phyloP scores from a whole-genome alignment of 495 filamentous ascomycete genomes.

The Clavariopsis aquatica region DNA sequence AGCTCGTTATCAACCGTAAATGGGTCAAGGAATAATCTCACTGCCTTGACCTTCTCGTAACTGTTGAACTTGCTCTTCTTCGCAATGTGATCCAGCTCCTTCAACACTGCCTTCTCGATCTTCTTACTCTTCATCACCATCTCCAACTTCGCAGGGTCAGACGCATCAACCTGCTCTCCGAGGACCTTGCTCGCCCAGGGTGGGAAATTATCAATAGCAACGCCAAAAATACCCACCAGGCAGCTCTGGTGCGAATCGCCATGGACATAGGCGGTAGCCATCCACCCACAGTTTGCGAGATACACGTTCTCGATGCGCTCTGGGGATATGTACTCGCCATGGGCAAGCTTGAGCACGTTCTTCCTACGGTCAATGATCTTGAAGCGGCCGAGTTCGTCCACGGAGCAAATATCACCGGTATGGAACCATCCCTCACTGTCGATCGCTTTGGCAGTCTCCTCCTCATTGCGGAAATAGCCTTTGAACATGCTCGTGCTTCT shows the following conservation, averaged over 20 bases:
- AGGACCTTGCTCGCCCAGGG: conserved; percentile 75
- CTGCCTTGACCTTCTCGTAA: conserved; percentile 79
- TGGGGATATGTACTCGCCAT: conserved; percentile 97
- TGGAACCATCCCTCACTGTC: conserved; percentile 94
- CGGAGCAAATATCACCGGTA: conserved; percentile 83
- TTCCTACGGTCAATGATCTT: conserved; percentile 94
- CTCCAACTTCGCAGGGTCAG: conserved; percentile 67
- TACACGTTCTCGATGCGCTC: conserved; percentile 96
- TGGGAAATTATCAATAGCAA: conserved; percentile 80
- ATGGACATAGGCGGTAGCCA: conserved; percentile 84
- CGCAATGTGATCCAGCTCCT: conserved; percentile 76
- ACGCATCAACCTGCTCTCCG: conserved; percentile 59
- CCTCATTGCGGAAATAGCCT: conserved; percentile 85
- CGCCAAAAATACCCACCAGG: conserved; percentile 83
- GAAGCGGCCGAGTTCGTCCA: conserved; percentile 85
- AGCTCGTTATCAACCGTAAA: conserved; percentile 94
- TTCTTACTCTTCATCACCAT: conserved; percentile 63
- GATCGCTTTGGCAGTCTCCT: conserved; percentile 79
- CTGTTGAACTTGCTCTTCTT: conserved; percentile 85
- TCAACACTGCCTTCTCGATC: conserved; percentile 72
- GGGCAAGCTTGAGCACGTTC: conserved; percentile 96
- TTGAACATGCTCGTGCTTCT: conserved; percentile 75
- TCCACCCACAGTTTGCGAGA: conserved; percentile 72
- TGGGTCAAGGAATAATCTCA: conserved; percentile 77
- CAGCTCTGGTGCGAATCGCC: conserved; percentile 82